These are phyloP conservation scores for Sphaerulina vaccinii DNA, from an alignment of 2,329 filamentous ascomycete species.

Conservation along the genomic window DNA sequence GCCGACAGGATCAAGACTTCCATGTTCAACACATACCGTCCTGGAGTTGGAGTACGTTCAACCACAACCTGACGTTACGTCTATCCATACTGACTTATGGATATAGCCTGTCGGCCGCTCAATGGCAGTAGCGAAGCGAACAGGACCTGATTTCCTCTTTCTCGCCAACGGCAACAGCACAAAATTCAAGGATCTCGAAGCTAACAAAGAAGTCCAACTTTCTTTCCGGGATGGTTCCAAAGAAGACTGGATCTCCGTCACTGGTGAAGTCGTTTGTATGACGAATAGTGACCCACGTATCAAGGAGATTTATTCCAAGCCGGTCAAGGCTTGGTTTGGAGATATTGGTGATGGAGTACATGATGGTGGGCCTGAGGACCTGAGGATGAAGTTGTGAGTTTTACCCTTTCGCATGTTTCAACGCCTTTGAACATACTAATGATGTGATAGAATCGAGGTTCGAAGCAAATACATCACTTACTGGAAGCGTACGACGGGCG, in stretches of 20 bases:
- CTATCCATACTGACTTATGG: conserved; percentile 5
- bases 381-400: conserved; percentile 45
- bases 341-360: conserved; percentile 52
- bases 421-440: background rate
- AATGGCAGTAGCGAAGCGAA: conserved; percentile 57
- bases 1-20: conserved; percentile 48
- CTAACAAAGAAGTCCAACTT: conserved; percentile 45
- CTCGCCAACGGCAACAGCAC: conserved; percentile 49
- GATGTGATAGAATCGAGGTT: conserved; percentile 10
- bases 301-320: conserved; percentile 47
- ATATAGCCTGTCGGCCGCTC: conserved; percentile 44
- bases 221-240: conserved; percentile 49
- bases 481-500: conserved; percentile 34
- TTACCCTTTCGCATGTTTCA: background rate
- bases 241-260: conserved; percentile 50
- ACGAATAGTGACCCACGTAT: conserved; percentile 48
- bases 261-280: conserved; percentile 44
- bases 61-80: background rate
- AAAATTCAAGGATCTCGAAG: conserved; percentile 49
- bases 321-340: conserved; percentile 50
- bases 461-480: conserved; percentile 33
- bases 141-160: conserved; percentile 53
- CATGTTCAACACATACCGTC: conserved; percentile 44
- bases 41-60: conserved; percentile 39
- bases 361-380: conserved; percentile 47